Conservation (phyloP, 2,329 filamentous ascomycete species). For the Aspergillus candidus region DNA sequence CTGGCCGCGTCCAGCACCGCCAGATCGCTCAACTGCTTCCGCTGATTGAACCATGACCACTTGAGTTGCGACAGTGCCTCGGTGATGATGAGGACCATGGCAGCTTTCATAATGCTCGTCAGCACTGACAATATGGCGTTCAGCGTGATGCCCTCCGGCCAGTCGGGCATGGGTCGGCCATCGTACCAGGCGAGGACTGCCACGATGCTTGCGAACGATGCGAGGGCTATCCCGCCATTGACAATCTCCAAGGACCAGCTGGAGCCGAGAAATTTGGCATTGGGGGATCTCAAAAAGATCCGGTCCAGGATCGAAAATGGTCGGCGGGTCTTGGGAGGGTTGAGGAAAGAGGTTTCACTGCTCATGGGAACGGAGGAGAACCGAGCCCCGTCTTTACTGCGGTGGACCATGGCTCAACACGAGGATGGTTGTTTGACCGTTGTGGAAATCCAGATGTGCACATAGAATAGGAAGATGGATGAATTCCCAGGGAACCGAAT, state of each 20-base stretch:
- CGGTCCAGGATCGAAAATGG: too few relatives aligned
- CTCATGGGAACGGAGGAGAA: too few relatives aligned
- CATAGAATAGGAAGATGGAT: too few relatives aligned
- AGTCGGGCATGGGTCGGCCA: slow-evolving; percentile 23
- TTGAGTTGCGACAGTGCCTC: slow-evolving; percentile 30
- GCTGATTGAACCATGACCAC: slow-evolving; percentile 29
- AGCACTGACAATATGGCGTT: slow-evolving; percentile 30
- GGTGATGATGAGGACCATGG: slow-evolving; percentile 24
- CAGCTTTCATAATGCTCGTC: slow-evolving; percentile 24
- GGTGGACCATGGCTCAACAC: too few relatives aligned
- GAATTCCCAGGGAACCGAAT: too few relatives aligned
- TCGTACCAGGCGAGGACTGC: slow-evolving; percentile 25
- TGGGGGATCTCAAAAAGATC: too few relatives aligned
- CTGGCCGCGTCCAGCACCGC: slow-evolving; percentile 29
- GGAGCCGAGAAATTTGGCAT: slow-evolving; percentile 10
- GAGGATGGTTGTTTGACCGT: too few relatives aligned
- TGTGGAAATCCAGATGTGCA: too few relatives aligned
- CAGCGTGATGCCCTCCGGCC: slow-evolving; percentile 28
- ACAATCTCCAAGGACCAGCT: slow-evolving; percentile 19
- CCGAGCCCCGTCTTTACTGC: too few relatives aligned
- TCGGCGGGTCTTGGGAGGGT: too few relatives aligned
- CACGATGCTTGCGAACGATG: slow-evolving; percentile 31
- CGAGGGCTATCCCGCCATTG: slow-evolving; percentile 22
- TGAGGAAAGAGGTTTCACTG: too few relatives aligned
- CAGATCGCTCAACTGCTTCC: slow-evolving; percentile 26